Percentiles rank a stretch among this genome's conserved stretches.
phyloP scores from a whole-genome alignment of 768 basidiomycete genomes.

The Boletus rufocinnamomeus region DNA sequence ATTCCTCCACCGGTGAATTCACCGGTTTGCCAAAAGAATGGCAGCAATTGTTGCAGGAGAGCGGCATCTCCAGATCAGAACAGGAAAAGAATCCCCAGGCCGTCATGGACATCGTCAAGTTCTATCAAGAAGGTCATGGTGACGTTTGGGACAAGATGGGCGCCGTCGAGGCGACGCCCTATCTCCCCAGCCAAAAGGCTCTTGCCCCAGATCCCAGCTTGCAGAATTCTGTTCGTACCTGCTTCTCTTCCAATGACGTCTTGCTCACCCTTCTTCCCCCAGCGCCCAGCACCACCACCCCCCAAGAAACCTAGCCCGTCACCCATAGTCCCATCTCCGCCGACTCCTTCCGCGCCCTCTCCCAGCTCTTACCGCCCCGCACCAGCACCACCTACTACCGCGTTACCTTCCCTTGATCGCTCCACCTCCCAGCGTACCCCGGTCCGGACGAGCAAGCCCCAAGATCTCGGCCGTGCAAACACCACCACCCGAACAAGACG shows the following conservation, averaged over 20 bases:
- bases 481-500: slow-evolving; percentile 69
- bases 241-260: not conserved
- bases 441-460: slow-evolving; percentile 46
- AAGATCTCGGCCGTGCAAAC: slow-evolving; percentile 59
- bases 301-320: slow-evolving; percentile 41
- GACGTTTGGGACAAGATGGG: slow-evolving; percentile 89
- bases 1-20: slow-evolving; percentile 97
- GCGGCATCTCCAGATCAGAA: slow-evolving; percentile 89
- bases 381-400: slow-evolving; percentile 67
- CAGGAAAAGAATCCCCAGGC: slow-evolving; percentile 98
- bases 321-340: slow-evolving; percentile 30
- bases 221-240: slow-evolving; percentile 54
- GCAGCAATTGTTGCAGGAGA: slow-evolving; percentile 96
- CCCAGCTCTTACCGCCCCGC: slow-evolving; percentile 68
- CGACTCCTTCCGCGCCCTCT: slow-evolving; percentile 36
- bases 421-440: slow-evolving; percentile 85
- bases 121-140: slow-evolving; percentile 88
- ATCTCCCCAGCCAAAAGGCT: slow-evolving; percentile 30
- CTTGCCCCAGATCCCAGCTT: slow-evolving; percentile 47
- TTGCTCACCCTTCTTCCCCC: slow-evolving; percentile 13
- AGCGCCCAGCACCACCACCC: slow-evolving; percentile 44
- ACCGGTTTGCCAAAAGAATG: slow-evolving; percentile 98
- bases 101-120: slow-evolving; percentile 98
- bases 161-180: slow-evolving; percentile 42
- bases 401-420: slow-evolving; percentile 75